Evolutionary conservation across 345 rosid genomes (phyloP).

Genomic region (Citrus sp.): DNA sequence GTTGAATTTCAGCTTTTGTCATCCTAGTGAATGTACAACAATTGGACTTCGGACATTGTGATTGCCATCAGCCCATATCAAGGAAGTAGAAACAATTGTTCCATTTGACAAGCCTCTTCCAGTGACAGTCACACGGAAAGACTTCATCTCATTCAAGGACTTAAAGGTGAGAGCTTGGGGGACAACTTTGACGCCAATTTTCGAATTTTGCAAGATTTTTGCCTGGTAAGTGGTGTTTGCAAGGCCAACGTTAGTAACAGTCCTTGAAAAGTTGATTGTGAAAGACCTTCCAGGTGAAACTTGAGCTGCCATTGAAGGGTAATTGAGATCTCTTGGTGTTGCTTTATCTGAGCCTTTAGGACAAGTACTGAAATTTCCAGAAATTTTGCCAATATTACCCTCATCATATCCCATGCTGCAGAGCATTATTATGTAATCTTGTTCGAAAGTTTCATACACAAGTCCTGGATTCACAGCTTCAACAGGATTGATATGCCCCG

Average conservation of each 20-base stretch:
- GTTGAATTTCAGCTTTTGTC: neutral
- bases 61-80: slow-evolving; percentile 37
- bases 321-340: slow-evolving; percentile 40
- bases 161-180: slow-evolving; percentile 37
- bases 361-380: slow-evolving; percentile 36
- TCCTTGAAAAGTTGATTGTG: slow-evolving; percentile 30
- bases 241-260: slow-evolving; percentile 55
- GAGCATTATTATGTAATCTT: slow-evolving; percentile 41
- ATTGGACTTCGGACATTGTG: slow-evolving; percentile 23
- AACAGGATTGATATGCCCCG: slow-evolving; percentile 50
- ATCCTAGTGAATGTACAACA: neutral
- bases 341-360: slow-evolving; percentile 8
- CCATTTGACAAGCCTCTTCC: neutral
- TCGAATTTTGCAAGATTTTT: neutral
- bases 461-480: slow-evolving; percentile 40
- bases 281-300: slow-evolving; percentile 18
- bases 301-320: slow-evolving; percentile 42
- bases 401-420: slow-evolving; percentile 34
- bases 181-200: slow-evolving; percentile 23
- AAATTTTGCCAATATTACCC: neutral
- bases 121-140: slow-evolving; percentile 36
- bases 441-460: slow-evolving; percentile 19
- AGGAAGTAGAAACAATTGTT: slow-evolving; percentile 13
- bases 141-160: slow-evolving; percentile 31
- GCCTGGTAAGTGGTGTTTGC: slow-evolving; percentile 41